Conservation (phyloP, 2,329 filamentous ascomycete genomes). For the Claviceps spartinae region DNA sequence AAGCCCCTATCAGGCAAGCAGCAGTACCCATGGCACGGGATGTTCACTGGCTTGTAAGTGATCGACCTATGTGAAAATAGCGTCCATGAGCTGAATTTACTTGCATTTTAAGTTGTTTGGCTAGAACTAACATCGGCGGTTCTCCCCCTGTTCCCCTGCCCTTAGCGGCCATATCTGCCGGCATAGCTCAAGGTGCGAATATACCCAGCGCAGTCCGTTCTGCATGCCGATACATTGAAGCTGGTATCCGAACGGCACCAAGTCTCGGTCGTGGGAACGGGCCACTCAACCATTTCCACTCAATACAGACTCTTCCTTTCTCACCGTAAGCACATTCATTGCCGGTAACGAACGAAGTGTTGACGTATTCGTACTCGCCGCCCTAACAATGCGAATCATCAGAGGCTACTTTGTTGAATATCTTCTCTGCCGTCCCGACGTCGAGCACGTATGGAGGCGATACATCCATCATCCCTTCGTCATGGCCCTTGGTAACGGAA, state of each 20-base stretch:
- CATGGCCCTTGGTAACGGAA: slow-evolving; percentile 59
- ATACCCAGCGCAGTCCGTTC: slow-evolving; percentile 47
- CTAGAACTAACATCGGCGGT: not conserved
- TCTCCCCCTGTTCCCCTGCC: not conserved
- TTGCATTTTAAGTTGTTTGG: not conserved
- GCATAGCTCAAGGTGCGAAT: slow-evolving; percentile 45
- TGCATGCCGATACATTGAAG: slow-evolving; percentile 60
- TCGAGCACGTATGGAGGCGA: slow-evolving; percentile 58
- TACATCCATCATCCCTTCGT: slow-evolving; percentile 80
- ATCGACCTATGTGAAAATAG: not conserved
- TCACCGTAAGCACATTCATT: slow-evolving; percentile 33
- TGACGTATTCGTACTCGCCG: not conserved
- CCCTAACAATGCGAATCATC: not conserved
- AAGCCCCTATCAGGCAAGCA: slow-evolving; percentile 56
- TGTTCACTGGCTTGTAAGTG: slow-evolving; percentile 77
- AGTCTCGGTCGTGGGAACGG: slow-evolving; percentile 54
- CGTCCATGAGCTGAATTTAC: not conserved
- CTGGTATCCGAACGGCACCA: slow-evolving; percentile 51
- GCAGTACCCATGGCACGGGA: slow-evolving; percentile 86
- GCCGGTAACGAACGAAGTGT: not conserved
- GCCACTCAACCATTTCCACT: slow-evolving; percentile 70
- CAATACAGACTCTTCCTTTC: slow-evolving; percentile 53
- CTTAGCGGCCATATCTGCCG: slow-evolving; percentile 60
- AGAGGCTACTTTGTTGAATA: slow-evolving; percentile 76
- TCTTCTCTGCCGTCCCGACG: slow-evolving; percentile 58